Evolutionary conservation across 768 basidiomycete species (phyloP).

Genomic region (Lenzites betulinus): DNA sequence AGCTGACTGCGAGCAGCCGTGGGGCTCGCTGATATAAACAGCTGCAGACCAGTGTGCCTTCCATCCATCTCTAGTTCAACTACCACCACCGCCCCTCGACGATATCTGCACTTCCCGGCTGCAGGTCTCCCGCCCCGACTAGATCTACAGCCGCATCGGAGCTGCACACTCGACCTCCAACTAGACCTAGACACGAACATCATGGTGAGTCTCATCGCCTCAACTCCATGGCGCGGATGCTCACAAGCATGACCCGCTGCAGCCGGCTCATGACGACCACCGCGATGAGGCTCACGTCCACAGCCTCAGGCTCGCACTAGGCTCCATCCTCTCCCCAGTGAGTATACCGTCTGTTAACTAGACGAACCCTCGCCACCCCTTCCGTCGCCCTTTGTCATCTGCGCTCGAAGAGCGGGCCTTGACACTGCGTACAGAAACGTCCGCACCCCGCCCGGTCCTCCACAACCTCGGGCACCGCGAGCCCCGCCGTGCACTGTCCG

Average conservation of each 20-base stretch:
- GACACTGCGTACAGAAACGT: slow-evolving; percentile 27
- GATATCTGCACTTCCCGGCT: slow-evolving; percentile 4
- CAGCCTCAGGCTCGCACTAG: slow-evolving; percentile 53
- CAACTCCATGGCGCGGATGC: neutral
- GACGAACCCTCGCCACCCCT: slow-evolving; percentile 11
- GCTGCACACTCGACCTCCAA: neutral
- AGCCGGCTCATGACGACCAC: slow-evolving; percentile 26
- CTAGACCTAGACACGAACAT: slow-evolving; percentile 2
- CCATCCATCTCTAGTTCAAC: neutral
- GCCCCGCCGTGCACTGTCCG: slow-evolving; percentile 21
- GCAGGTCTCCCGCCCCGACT: slow-evolving; percentile 7
- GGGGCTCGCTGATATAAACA: slow-evolving; percentile 19
- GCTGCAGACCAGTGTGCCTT: neutral
- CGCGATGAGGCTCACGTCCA: slow-evolving; percentile 33
- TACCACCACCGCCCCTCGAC: neutral
- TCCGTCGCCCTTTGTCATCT: neutral
- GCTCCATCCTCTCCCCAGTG: slow-evolving; percentile 62
- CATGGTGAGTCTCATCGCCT: slow-evolving; percentile 1
- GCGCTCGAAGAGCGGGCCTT: slow-evolving; percentile 11
- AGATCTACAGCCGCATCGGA: slow-evolving; percentile 2
- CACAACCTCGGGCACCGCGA: slow-evolving; percentile 29
- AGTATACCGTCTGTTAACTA: slow-evolving; percentile 28
- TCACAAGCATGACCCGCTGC: neutral
- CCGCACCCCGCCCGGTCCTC: slow-evolving; percentile 22
- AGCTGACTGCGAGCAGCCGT: slow-evolving; percentile 8